Percentiles rank a stretch among this genome's conserved stretches.
Evolutionary conservation across 345 rosid species (phyloP).

Genomic region (Lepidium sativum): DNA sequence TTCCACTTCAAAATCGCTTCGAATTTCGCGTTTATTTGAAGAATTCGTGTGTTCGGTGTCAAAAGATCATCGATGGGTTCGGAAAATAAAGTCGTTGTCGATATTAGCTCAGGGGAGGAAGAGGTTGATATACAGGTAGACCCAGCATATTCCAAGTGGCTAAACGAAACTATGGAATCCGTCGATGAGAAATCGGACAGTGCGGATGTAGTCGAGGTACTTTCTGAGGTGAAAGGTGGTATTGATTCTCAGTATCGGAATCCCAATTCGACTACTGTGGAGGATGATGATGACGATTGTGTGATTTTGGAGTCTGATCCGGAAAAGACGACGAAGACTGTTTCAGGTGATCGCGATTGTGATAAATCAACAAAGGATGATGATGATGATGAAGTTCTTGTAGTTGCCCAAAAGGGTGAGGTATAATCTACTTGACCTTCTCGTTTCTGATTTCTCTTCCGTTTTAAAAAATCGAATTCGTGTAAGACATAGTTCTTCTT

Average conservation of each 20-base stretch:
- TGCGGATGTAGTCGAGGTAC: constrained; percentile 15
- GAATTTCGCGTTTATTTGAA: too few species aligned
- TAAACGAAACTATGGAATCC: not conserved
- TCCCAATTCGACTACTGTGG: too few species aligned
- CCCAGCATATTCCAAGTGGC: not conserved
- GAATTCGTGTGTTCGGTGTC: not conserved
- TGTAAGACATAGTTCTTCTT: too few species aligned
- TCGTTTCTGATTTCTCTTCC: too few species aligned
- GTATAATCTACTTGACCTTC: constrained; percentile 9
- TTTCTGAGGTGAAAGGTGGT: constrained; percentile 6
- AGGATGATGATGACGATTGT: too few species aligned
- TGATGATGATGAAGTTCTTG: constrained; percentile 21
- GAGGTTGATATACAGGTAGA: not conserved
- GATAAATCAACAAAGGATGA: not conserved
- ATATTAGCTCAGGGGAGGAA: constrained; percentile 25
- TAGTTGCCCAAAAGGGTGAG: constrained; percentile 29
- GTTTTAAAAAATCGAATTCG: too few species aligned
- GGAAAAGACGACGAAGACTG: too few species aligned
- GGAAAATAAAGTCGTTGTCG: constrained; percentile 6
- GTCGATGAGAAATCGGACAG: constrained; percentile 15
- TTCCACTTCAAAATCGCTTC: too few species aligned
- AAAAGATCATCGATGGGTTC: constrained; percentile 4
- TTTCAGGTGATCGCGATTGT: too few species aligned
- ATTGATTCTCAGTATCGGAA: constrained; percentile 6
- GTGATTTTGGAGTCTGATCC: too few species aligned